Evolutionary conservation across 768 basidiomycete genomes (phyloP), one percentile per base, ranked within the genome.

Genomic region (Tulasnella sp.): DNA sequence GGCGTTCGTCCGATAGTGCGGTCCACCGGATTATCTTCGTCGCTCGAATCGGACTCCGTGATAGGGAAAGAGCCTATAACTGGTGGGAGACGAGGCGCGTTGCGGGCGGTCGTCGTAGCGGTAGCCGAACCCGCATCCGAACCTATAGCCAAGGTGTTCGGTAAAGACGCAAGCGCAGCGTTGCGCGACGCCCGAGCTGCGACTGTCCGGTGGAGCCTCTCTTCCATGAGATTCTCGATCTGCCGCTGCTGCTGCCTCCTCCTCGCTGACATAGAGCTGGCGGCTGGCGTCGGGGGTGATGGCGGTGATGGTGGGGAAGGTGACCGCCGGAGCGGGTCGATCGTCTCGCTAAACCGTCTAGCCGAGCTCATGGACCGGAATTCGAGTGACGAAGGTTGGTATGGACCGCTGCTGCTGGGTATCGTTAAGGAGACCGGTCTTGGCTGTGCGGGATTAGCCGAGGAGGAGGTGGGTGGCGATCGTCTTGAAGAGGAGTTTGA

Each of bases 301-400:
- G 48, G 60, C 24, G 60, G 24, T 8, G 60, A 24, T n/a, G 60
- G 73, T 22, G 73, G 37, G 44, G 73, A n/a, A 31, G 77, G 77
- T 1, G 77, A 78, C 16, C 58, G 77, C 4, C 77, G 77, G 7
- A 78, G 22, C 4, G 77, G 77, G 14, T 78, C 77, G 58, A 78
- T 78, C 28, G 77, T 42, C 28, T 78, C 77, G 77, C 40, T 78
- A 22, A 78, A 78, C 60, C 48, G 48, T 7, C 54, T 28, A 18
- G 77, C 58, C 3, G 40, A 34, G 31, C 46, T 54, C 24, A 42
- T 22, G 18, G 77, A 78, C 14, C 46, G 54, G 77, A 78, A 78
- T 60, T 50, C 37, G 44, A 8, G 44, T 8, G 75, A 41, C 1
- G 75, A 28, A 48, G 44, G 75, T 24, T 18, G 75, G 44, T 76